Base-by-base conservation (phyloP, 2,329 filamentous ascomycete genomes). In the Botrytis fabae region DNA sequence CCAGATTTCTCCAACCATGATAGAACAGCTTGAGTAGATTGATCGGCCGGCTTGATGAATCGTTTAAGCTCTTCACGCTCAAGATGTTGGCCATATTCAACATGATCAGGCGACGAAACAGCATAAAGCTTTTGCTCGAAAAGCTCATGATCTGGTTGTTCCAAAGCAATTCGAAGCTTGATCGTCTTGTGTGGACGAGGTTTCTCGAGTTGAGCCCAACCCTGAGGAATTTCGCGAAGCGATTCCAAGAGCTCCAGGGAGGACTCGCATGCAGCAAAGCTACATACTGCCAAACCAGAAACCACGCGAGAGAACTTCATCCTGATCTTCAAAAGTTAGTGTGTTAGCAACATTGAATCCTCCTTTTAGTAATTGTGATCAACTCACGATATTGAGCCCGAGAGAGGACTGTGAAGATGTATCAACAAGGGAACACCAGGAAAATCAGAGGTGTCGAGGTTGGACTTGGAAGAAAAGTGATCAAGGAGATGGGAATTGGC, bases 1-100 rank as follows among this genome's bases (percentile, higher is more conserved):
- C 84, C 87, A 78, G 87, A 84, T 74, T 86, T 85, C 46, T 80
- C 80, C 8, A 90, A 83, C 87, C 87, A 90, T 63, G 86, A 84
- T 65, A 86, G 84, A 28, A 90, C 86, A 25, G 86, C 82, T 46
- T 85, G 78, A 22, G 84, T 80, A 0, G 87, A 85, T 76, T 88
- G 83, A 4, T 86, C 82, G 10, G 83, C 81, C 7, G 88, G 88
- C 74, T 83, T 83, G 68, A 89, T 81, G 35, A 90, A 82, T 71
- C 85, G 82, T 57, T 86, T 82, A 35, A 90, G 85, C 74, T 89
- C 84, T 20, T 84, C 81, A 3, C 82, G 81, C 64, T 82, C 85
- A 72, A 89, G 81, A 77, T 89, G 86, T 74, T 86, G 80, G 68
- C 88, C 87, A 74, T 89, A 89, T 40, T 85, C 85, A 62, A 79